A percentile compares a stretch with the other conserved stretches of the same genome.
Conservation (phyloP, 768 basidiomycete species). For the Phlegmacium glaucopus region DNA sequence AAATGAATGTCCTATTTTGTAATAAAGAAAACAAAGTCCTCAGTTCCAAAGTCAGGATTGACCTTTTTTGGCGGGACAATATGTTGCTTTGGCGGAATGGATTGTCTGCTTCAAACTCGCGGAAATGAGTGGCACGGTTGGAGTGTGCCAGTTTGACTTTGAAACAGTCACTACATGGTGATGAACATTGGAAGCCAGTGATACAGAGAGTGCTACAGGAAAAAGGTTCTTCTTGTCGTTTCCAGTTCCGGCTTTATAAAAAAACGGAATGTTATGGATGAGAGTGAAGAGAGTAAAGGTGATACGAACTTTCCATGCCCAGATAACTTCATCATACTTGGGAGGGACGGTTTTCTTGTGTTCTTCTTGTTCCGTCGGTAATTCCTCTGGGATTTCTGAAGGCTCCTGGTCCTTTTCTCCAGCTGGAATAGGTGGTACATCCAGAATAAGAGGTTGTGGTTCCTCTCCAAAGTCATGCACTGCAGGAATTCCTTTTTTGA, state of each 20-base stretch:
- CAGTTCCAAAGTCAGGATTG: too few species aligned
- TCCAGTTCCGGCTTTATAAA: conserved; percentile 82
- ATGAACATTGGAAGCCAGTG: background rate
- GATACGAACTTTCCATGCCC: conserved; percentile 83
- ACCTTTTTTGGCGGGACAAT: too few species aligned
- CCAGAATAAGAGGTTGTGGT: conserved; percentile 54
- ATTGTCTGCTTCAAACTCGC: too few species aligned
- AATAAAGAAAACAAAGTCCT: too few species aligned
- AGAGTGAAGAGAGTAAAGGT: background rate
- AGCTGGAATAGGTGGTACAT: conserved; percentile 23
- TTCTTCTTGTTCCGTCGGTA: conserved; percentile 11
- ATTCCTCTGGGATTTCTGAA: conserved; percentile 17
- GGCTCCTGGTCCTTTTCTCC: conserved; percentile 32
- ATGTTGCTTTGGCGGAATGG: too few species aligned
- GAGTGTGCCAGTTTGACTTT: too few species aligned
- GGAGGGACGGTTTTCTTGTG: conserved; percentile 46
- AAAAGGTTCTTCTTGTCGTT: conserved; percentile 86
- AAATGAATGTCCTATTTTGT: too few species aligned
- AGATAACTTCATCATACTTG: conserved; percentile 75
- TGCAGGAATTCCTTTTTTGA: conserved; percentile 85
- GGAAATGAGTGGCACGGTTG: background rate
- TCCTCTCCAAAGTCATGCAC: conserved; percentile 67
- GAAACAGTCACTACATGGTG: too few species aligned
- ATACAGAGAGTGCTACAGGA: conserved; percentile 47
- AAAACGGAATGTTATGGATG: background rate